A percentile compares a stretch with the other conserved stretches of the same genome.
These are phyloP conservation scores for Penicillium lagena DNA, from an alignment of 495 filamentous ascomycete species.

Conservation along the genomic window DNA sequence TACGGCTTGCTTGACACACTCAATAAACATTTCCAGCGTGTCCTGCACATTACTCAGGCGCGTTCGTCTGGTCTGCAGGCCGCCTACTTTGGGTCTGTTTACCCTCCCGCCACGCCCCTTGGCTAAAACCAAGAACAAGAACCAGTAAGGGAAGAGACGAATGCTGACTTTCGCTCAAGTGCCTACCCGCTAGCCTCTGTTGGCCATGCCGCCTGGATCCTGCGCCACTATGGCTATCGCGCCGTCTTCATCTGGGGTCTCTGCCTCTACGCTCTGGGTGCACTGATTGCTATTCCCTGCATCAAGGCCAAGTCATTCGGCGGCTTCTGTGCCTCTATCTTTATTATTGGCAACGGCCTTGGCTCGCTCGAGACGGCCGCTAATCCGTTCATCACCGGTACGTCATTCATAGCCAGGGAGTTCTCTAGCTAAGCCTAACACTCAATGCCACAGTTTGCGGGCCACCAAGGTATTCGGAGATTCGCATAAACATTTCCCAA, in stretches of 20 bases:
- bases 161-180: slow-evolving; percentile 11
- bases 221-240: slow-evolving; percentile 48
- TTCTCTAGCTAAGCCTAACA: too few species aligned
- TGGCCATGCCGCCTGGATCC: slow-evolving; percentile 52
- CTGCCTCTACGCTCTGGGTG: slow-evolving; percentile 45
- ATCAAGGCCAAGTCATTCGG: slow-evolving; percentile 55
- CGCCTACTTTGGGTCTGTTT: slow-evolving; percentile 41
- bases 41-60: slow-evolving; percentile 42
- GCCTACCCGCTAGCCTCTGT: slow-evolving; percentile 56
- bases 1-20: slow-evolving; percentile 41
- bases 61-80: slow-evolving; percentile 49
- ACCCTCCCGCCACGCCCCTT: background rate
- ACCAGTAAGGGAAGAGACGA: background rate
- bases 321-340: slow-evolving; percentile 54
- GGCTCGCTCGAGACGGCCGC: slow-evolving; percentile 50
- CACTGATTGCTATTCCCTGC: slow-evolving; percentile 22
- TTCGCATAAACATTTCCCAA: slow-evolving; percentile 62
- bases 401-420: background rate
- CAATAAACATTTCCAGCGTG: slow-evolving; percentile 51
- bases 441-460: slow-evolving; percentile 31
- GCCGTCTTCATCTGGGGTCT: slow-evolving; percentile 48
- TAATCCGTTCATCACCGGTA: slow-evolving; percentile 50
- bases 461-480: slow-evolving; percentile 44
- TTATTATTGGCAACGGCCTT: slow-evolving; percentile 51
- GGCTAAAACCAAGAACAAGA: too few species aligned